Base-by-base conservation (phyloP, 305 asterid genomes). In the Andrographis paniculata region DNA sequence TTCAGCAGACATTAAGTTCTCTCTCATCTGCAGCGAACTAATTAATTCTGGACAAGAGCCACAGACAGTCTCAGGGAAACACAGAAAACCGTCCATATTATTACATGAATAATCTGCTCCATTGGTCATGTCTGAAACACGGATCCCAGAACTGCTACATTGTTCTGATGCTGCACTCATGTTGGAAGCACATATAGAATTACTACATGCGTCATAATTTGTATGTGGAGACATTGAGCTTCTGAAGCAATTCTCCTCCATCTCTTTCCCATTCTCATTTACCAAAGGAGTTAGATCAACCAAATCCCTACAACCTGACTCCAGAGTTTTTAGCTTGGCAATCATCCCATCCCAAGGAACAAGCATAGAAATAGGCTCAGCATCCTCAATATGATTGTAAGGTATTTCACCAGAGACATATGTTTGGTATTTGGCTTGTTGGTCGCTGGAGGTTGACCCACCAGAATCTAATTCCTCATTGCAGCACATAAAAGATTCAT, bases 321-420 rank as follows among this genome's bases (percentile, higher is more conserved):
- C 73, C 30, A 56, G 45, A 69, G 59, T 31, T 50, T 44, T 69
- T 42, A 52, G 63, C 19, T 59, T 52, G 44, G 48, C 59, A 53
- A 30, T 45, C 49, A 16, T 60, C 59, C 54, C 78, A 56, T 28
- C 15, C 23, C 40, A 18, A 4, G 67, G 58, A 10, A 33, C 9
- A 30, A 28, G 43, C 55, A 59, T 11, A 40, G 53, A 19, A 36
- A 55, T 55, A 52, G 73, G 61, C 50, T 58, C 73, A 36, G 22
- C 60, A 47, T 56, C 55, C 52, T 72, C 82, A 68, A 67, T 45
- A 65, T 69, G 64, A 42, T 74, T n/a, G n/a, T n/a, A n/a, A n/a
- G n/a, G n/a, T n/a, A n/a, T n/a, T n/a, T 24, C 77, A 55, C 44
- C 53, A 15, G 67, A 64, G 24, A 59, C n/a, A n/a, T n/a, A n/a